Conservation (phyloP, 2,329 filamentous ascomycete genomes). For the Paraphaeosphaeria minitans region DNA sequence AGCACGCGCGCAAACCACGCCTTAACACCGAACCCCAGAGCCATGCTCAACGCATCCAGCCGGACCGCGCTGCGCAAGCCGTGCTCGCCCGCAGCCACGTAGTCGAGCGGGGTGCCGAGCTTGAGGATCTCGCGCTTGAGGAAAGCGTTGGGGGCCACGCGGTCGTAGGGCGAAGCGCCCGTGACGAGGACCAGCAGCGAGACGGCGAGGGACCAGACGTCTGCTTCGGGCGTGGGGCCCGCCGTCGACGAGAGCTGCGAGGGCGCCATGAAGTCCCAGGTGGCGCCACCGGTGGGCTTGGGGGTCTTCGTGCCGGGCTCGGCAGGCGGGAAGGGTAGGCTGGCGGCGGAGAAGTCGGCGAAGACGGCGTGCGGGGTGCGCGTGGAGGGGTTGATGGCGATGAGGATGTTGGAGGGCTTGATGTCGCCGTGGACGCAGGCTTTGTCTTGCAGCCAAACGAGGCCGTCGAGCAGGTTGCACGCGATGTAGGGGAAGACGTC, state of each 20-base stretch:
- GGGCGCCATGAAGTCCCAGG: conserved; percentile 55
- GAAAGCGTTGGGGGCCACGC: conserved; percentile 48
- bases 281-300: conserved; percentile 48
- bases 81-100: conserved; percentile 43
- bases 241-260: conserved; percentile 28
- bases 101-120: conserved; percentile 48
- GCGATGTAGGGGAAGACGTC: conserved; percentile 49
- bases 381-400: conserved; percentile 24
- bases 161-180: conserved; percentile 50
- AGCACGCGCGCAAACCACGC: conserved; percentile 48
- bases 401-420: conserved; percentile 55
- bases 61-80: conserved; percentile 34
- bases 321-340: neutral
- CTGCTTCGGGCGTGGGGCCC: conserved; percentile 40
- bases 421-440: conserved; percentile 52
- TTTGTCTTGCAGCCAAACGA: conserved; percentile 50
- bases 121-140: conserved; percentile 53
- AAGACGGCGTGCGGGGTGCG: conserved; percentile 35
- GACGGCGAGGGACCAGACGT: conserved; percentile 54
- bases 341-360: conserved; percentile 51
- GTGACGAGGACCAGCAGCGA: conserved; percentile 52
- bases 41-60: conserved; percentile 35
- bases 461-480: conserved; percentile 45
- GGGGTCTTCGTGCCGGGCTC: conserved; percentile 1
- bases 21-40: conserved; percentile 32